Conservation (phyloP, 78 protist genomes). For the Speleostelium caveatum region DNA sequence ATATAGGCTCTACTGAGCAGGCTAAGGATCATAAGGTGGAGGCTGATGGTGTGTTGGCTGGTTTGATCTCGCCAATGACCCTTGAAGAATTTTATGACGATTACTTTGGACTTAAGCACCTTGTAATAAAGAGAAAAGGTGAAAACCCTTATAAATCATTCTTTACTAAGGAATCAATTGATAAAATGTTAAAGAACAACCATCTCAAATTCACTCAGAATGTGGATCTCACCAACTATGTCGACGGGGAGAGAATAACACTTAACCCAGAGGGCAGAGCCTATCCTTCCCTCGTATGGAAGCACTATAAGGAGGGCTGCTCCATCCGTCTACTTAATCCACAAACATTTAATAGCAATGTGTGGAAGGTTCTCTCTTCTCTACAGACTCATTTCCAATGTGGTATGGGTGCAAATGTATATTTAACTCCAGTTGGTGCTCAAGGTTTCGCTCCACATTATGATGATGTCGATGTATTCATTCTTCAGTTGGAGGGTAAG, state of each 20-base stretch:
- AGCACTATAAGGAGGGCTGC: slow-evolving; percentile 78
- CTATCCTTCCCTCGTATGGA: slow-evolving; percentile 47
- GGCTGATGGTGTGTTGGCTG: slow-evolving; percentile 50
- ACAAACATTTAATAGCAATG: slow-evolving; percentile 54
- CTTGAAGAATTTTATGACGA: slow-evolving; percentile 77
- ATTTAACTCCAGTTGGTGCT: slow-evolving; percentile 91
- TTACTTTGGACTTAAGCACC: slow-evolving; percentile 67
- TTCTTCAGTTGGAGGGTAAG: slow-evolving; percentile 92
- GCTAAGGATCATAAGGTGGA: slow-evolving; percentile 63
- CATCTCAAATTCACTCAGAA: slow-evolving; percentile 59
- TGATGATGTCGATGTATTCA: slow-evolving; percentile 94
- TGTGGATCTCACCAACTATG: slow-evolving; percentile 81
- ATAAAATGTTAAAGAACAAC: slow-evolving; percentile 48
- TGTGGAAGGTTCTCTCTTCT: slow-evolving; percentile 61
- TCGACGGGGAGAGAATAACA: slow-evolving; percentile 64
- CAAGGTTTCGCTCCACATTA: slow-evolving; percentile 97
- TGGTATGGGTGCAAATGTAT: slow-evolving; percentile 90
- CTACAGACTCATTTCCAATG: slow-evolving; percentile 84
- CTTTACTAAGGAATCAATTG: slow-evolving; percentile 67
- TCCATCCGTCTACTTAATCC: slow-evolving; percentile 87
- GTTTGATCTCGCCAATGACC: slow-evolving; percentile 16
- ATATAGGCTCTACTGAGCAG: slow-evolving; percentile 29
- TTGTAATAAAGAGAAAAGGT: slow-evolving; percentile 32
- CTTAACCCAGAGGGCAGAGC: slow-evolving; percentile 84
- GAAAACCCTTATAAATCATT: slow-evolving; percentile 25